phyloP scores from a whole-genome alignment of 768 basidiomycete species.

The Xerocomus potaroensis region DNA sequence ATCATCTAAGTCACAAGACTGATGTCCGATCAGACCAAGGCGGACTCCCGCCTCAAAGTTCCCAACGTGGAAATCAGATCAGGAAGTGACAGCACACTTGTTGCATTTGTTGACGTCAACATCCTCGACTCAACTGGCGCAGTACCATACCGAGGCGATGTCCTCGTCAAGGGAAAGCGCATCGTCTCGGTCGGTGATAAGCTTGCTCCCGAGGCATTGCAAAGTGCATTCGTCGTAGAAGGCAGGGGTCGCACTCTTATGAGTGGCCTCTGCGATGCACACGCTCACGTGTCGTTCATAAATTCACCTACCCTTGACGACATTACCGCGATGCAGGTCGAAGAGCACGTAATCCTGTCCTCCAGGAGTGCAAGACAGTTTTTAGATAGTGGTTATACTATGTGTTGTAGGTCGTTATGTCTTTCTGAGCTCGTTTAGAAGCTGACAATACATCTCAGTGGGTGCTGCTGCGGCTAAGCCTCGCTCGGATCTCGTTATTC shows the following conservation, averaged over 20 bases:
- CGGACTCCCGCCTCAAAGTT: slow-evolving; percentile 18
- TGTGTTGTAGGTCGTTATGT: slow-evolving; percentile 27
- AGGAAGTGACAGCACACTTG: slow-evolving; percentile 15
- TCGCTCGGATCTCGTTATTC: slow-evolving; percentile 31
- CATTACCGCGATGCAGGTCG: slow-evolving; percentile 25
- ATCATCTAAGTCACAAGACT: neutral
- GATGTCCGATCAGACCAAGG: slow-evolving; percentile 15
- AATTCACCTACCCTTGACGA: slow-evolving; percentile 30
- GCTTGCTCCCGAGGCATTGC: slow-evolving; percentile 17
- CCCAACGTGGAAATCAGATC: slow-evolving; percentile 24
- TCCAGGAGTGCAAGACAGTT: slow-evolving; percentile 31
- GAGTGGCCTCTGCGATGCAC: slow-evolving; percentile 36
- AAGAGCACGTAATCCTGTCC: slow-evolving; percentile 32
- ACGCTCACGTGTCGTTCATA: slow-evolving; percentile 32
- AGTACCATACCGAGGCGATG: slow-evolving; percentile 32
- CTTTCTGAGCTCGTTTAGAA: neutral
- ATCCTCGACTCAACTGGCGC: slow-evolving; percentile 35
- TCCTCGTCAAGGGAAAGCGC: slow-evolving; percentile 29
- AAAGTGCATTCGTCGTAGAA: slow-evolving; percentile 23
- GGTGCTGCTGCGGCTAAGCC: slow-evolving; percentile 35
- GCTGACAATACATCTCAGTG: slow-evolving; percentile 11
- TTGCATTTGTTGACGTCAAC: slow-evolving; percentile 28
- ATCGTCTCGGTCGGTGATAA: slow-evolving; percentile 28
- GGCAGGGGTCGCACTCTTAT: slow-evolving; percentile 33
- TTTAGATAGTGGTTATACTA: slow-evolving; percentile 35